Base-by-base conservation (phyloP, 805 yeast species). In the Suhomyces pyralidae region DNA sequence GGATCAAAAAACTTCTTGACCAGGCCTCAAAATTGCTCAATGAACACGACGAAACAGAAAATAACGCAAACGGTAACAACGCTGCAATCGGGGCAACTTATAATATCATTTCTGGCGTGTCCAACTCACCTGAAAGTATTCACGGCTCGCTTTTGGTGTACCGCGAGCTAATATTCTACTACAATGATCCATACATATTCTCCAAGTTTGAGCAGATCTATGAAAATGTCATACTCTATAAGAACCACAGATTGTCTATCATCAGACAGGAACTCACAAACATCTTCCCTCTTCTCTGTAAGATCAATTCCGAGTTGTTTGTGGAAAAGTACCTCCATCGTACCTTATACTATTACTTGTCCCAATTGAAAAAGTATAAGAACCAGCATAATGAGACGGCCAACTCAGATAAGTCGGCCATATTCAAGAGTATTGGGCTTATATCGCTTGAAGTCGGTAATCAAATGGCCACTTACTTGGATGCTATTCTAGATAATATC, bases 61-160 rank as follows among this genome's bases (percentile, higher is more conserved):
- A 50, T 22, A 51, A 51, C 36, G 54, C 51, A n/a, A 52, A 55
- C 12, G 49, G 48, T 9, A 28, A 30, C 15, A 53, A 49, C 25
- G 36, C 58, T 12, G 56, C 59, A 1, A 56, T 60, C 10, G 56
- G 47, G 28, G 52, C 58, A 19, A 58, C 63, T 7, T 58, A 62
- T 46, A 64, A 62, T 45, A 50, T 64, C 14, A 59, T 67, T 19
- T 54, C 66, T 1, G 51, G 59, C 7, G 45, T 65, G 6, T 51
- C 64, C 7, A 72, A 64, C 36, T 58, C 74, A 4, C 62, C 81
- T 17, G 97, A 91, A 55, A 76, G 86, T 2, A 80, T 90, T n/a
- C 98, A 93, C 67, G 97, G 97, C 0, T 82, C 96, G 0, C 71
- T 93, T 20, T 72, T 93, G 40, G 94, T 89, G 0, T 91, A 84